A percentile compares a stretch with the other conserved stretches of the same genome.
These are phyloP conservation scores for Pythium utonaiense DNA, from an alignment of 352 stramenopile species.

Conservation along the genomic window DNA sequence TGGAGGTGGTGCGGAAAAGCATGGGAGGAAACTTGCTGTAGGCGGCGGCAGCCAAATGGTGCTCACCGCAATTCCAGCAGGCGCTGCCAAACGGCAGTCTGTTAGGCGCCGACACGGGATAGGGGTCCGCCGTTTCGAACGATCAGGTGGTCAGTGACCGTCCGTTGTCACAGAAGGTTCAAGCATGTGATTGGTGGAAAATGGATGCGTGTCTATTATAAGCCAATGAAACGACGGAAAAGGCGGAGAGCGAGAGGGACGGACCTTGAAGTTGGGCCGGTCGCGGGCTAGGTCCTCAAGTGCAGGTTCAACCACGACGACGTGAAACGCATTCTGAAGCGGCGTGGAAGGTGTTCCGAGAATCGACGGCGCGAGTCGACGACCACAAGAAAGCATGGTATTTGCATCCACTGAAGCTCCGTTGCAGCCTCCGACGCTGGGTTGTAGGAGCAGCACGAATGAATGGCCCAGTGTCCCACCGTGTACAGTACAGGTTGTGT, in stretches of 20 bases:
- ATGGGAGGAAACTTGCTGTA: background rate
- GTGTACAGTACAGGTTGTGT: too few relatives aligned
- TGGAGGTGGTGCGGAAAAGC: background rate
- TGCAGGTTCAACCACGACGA: conserved; percentile 11
- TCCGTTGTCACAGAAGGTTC: conserved; percentile 21
- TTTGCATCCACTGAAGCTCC: too few relatives aligned
- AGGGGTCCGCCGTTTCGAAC: conserved; percentile 11
- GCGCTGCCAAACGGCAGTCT: background rate
- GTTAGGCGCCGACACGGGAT: conserved; percentile 5
- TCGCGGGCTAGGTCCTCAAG: background rate
- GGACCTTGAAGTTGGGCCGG: conserved; percentile 15
- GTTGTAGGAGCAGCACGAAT: too few relatives aligned
- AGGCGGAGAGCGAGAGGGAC: background rate
- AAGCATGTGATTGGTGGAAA: conserved; percentile 16
- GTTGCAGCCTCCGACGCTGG: too few relatives aligned
- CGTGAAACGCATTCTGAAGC: background rate
- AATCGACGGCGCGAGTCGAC: too few relatives aligned
- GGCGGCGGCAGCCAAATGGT: background rate
- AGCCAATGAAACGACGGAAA: conserved; percentile 1
- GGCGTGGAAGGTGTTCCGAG: background rate
- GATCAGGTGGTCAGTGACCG: conserved; percentile 19
- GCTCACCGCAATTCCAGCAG: background rate
- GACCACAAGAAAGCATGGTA: conserved; percentile 1
- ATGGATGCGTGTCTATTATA: background rate
- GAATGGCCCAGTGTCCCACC: too few relatives aligned